Percentiles rank a stretch among this genome's conserved stretches.
Conservation (phyloP, 441 rosid genomes). For the Populus hybrid region DNA sequence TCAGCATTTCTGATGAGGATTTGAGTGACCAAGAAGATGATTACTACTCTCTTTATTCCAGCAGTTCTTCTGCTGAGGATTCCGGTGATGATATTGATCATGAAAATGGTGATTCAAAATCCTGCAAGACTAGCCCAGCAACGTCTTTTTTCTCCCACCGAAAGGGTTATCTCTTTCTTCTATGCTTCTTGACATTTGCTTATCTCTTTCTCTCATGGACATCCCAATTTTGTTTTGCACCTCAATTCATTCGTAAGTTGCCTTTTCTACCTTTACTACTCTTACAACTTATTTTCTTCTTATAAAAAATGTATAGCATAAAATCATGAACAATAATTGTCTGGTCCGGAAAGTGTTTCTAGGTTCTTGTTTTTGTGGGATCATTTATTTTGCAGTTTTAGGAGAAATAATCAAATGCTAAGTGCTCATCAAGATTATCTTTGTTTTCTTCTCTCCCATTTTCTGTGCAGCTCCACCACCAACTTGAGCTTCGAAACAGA, state of each 20-base stretch:
- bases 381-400: neutral
- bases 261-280: neutral
- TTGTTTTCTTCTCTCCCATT: neutral
- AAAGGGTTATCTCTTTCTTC: neutral
- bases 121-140: neutral
- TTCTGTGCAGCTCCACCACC: neutral
- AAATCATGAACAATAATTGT: neutral
- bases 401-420: neutral
- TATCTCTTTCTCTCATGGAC: neutral
- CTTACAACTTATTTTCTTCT: neutral
- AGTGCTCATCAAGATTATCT: neutral
- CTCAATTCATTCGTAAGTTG: neutral
- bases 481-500: neutral
- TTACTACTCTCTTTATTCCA: neutral
- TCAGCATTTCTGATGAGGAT: neutral
- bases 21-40: neutral
- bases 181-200: neutral
- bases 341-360: neutral
- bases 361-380: neutral
- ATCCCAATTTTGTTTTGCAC: neutral
- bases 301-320: neutral
- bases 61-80: neutral
- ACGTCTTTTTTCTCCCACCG: neutral
- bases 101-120: neutral
- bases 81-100: neutral